A percentile compares a stretch with the other conserved stretches of the same genome.
phyloP scores from a whole-genome alignment of 768 basidiomycete species.

The Phylloporus sp. region DNA sequence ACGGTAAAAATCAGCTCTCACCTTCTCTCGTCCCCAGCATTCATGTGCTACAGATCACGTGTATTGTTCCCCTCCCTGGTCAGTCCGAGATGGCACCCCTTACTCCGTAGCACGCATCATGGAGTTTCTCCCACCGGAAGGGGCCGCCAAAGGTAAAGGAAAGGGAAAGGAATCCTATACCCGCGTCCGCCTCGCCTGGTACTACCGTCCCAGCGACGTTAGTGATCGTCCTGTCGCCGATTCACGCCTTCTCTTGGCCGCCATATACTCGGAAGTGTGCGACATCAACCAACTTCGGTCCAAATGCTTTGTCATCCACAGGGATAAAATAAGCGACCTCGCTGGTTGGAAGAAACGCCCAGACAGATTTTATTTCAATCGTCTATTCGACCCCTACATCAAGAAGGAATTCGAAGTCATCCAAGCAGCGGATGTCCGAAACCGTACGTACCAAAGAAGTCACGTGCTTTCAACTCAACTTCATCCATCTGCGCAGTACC shows the following conservation, averaged over 20 bases:
- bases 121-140: slow-evolving; percentile 86
- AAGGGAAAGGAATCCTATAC: slow-evolving; percentile 66
- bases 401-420: slow-evolving; percentile 98
- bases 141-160: slow-evolving; percentile 59
- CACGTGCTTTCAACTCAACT: slow-evolving; percentile 16
- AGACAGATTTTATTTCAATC: slow-evolving; percentile 94
- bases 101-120: slow-evolving; percentile 96
- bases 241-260: slow-evolving; percentile 86
- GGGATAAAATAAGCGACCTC: slow-evolving; percentile 92
- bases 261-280: slow-evolving; percentile 95
- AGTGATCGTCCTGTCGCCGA: slow-evolving; percentile 88
- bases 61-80: slow-evolving; percentile 93
- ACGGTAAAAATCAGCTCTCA: slow-evolving; percentile 52
- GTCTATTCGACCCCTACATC: slow-evolving; percentile 95
- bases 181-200: slow-evolving; percentile 90
- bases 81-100: slow-evolving; percentile 87
- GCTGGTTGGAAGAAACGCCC: slow-evolving; percentile 90
- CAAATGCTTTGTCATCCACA: slow-evolving; percentile 89
- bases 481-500: slow-evolving; percentile 53
- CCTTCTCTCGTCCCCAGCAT: slow-evolving; percentile 13
- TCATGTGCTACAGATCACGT: slow-evolving; percentile 77
- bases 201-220: slow-evolving; percentile 95
- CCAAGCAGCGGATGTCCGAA: slow-evolving; percentile 77
- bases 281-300: slow-evolving; percentile 91
- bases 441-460: slow-evolving; percentile 54